Conservation (phyloP, 306 rosid species). For the Medicago truncatula region MtrunA17r5.0-ANR NC_053042.1:42840001-42840500, state of each 20-base stretch:
- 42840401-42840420: conserved; percentile 89
- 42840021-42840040: not conserved
- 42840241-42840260: too few species aligned
- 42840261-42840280: not conserved
- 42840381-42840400: conserved; percentile 80
- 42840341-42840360: conserved; percentile 97
- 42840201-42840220: conserved; percentile 96
- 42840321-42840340: conserved; percentile 57
- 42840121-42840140: not conserved
- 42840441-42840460: conserved; percentile 62
- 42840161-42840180: conserved; percentile 88
- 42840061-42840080: not conserved
- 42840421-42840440: conserved; percentile 52
- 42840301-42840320: not conserved
- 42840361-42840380: conserved; percentile 78
- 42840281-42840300: not conserved
- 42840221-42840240: conserved; percentile 98
- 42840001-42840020: not conserved
- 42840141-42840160: too few species aligned
- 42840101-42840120: not conserved
- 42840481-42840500: conserved; percentile 34
- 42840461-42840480: conserved; percentile 65
- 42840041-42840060: not conserved
- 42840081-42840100: not conserved
- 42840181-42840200: conserved; percentile 87